Percentiles rank a stretch among this genome's conserved stretches.
These are phyloP conservation scores for Trichophyton rubrum DNA, from an alignment of 2,329 filamentous ascomycete species.

Conservation along the genomic window DNA sequence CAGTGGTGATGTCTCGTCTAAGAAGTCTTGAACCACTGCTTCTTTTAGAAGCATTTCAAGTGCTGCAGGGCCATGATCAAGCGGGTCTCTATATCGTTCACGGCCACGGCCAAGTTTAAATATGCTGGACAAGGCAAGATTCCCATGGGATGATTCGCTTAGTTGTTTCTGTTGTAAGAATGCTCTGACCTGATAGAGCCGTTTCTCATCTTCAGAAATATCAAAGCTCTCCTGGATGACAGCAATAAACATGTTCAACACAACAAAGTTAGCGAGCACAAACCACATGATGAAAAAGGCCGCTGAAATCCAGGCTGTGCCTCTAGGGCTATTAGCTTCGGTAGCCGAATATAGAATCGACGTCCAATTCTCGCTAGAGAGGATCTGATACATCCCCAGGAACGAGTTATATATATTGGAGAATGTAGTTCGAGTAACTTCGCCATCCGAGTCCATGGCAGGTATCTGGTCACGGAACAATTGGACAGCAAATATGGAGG, in stretches of 20 bases:
- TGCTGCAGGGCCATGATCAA: slow-evolving; percentile 82
- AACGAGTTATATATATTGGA: slow-evolving; percentile 91
- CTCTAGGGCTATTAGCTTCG: slow-evolving; percentile 47
- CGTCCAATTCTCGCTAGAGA: slow-evolving; percentile 97
- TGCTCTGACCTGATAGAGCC: slow-evolving; percentile 86
- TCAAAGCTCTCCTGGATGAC: slow-evolving; percentile 99
- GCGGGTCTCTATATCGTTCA: slow-evolving; percentile 58
- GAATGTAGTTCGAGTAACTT: slow-evolving; percentile 61
- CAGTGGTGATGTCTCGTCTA: slow-evolving; percentile 53
- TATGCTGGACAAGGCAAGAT: slow-evolving; percentile 62
- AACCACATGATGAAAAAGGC: slow-evolving; percentile 92
- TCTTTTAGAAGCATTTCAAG: slow-evolving; percentile 96
- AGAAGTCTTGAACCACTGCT: slow-evolving; percentile 84
- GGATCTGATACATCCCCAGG: slow-evolving; percentile 90
- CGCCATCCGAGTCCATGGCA: slow-evolving; percentile 45
- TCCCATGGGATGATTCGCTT: slow-evolving; percentile 53
- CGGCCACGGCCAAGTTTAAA: slow-evolving; percentile 51
- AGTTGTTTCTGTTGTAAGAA: slow-evolving; percentile 87
- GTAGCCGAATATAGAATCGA: slow-evolving; percentile 72
- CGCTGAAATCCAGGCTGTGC: slow-evolving; percentile 85
- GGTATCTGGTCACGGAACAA: slow-evolving; percentile 82
- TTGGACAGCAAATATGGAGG: slow-evolving; percentile 85
- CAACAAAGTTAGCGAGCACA: slow-evolving; percentile 85
- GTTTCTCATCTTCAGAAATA: slow-evolving; percentile 95
- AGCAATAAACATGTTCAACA: slow-evolving; percentile 99